Conservation (phyloP, 768 basidiomycete species). For the Tulasnella sp. region DNA sequence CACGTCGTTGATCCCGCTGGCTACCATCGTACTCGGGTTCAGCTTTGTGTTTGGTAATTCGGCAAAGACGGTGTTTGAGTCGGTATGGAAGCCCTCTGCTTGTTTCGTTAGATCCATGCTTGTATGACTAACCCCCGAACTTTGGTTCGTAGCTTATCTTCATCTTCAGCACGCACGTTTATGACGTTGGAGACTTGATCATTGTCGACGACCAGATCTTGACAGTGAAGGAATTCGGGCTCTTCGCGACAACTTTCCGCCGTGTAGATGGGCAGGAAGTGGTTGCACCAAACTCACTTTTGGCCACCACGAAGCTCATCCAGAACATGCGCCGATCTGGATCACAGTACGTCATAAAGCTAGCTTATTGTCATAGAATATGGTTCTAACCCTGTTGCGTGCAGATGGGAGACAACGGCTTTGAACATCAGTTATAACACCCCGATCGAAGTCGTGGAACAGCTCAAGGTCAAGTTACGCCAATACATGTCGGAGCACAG, state of each 20-base stretch:
- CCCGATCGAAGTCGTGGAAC: conserved; percentile 55
- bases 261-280: conserved; percentile 64
- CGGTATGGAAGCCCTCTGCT: too few relatives aligned
- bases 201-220: conserved; percentile 63
- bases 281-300: conserved; percentile 63
- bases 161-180: conserved; percentile 79
- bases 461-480: conserved; percentile 47
- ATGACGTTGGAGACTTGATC: conserved; percentile 72
- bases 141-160: conserved; percentile 54
- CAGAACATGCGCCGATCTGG: conserved; percentile 67
- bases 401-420: conserved; percentile 57
- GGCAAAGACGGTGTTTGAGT: conserved; percentile 68
- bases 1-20: conserved; percentile 64
- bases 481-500: conserved; percentile 48
- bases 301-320: conserved; percentile 60
- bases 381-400: background rate
- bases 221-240: conserved; percentile 47
- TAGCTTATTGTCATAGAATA: background rate
- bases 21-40: conserved; percentile 71
- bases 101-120: conserved; percentile 24
- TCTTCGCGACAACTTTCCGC: conserved; percentile 69
- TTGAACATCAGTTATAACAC: conserved; percentile 60
- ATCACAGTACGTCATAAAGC: conserved; percentile 48
- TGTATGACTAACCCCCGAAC: too few relatives aligned
- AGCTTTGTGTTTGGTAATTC: conserved; percentile 80